Evolutionary conservation across 352 stramenopile species (phyloP).

Genomic region (Saprolegnia diclina): DNA sequence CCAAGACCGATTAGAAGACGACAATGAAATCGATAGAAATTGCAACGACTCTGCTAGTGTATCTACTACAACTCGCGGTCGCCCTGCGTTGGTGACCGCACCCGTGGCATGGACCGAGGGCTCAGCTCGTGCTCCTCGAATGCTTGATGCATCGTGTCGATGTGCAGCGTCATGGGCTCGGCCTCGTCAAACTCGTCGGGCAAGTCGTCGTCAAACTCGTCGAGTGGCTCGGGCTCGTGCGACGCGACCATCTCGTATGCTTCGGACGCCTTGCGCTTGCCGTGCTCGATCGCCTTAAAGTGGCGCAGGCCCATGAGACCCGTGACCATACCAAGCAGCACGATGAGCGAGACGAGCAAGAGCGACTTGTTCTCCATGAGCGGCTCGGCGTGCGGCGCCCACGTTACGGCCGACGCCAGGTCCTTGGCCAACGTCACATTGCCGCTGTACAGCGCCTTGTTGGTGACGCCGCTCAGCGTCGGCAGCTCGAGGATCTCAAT

Average conservation of each 20-base stretch:
- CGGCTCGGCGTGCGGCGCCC: not conserved
- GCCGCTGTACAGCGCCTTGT: not conserved
- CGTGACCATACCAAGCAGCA: conserved; percentile 19
- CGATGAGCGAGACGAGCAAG: conserved; percentile 4
- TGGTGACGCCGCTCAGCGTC: not conserved
- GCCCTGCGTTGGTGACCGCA: conserved; percentile 17
- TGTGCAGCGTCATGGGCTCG: too few species aligned
- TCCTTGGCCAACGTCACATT: not conserved
- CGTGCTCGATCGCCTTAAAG: not conserved
- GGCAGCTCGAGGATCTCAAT: not conserved
- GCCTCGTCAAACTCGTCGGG: not conserved
- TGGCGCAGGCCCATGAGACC: conserved; percentile 14
- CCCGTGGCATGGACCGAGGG: not conserved
- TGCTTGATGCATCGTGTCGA: too few species aligned
- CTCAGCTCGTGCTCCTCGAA: conserved; percentile 5
- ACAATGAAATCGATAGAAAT: not conserved
- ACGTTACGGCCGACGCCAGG: not conserved
- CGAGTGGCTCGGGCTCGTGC: not conserved
- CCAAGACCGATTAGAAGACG: conserved; percentile 22
- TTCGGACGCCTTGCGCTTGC: not conserved
- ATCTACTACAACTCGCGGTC: conserved; percentile 18
- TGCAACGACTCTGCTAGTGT: not conserved
- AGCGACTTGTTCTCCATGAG: conserved; percentile 17
- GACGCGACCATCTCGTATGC: conserved; percentile 12
- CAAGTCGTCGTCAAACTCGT: not conserved